These are phyloP conservation scores for Phyllosticta ampelicida DNA, from an alignment of 2,329 filamentous ascomycete species.

Conservation along the genomic window DNA sequence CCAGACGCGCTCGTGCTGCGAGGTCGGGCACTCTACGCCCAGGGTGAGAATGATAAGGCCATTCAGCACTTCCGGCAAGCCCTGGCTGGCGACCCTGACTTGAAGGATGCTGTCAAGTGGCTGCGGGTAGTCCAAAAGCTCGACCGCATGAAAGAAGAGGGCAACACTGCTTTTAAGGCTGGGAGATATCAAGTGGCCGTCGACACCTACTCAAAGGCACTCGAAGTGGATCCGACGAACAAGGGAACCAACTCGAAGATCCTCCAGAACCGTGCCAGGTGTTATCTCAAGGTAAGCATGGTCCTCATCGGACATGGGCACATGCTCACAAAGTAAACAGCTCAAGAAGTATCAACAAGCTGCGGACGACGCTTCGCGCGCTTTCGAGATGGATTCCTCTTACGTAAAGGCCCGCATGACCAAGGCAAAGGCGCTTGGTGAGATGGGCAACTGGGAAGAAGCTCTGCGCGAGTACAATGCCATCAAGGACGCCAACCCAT, in stretches of 20 bases:
- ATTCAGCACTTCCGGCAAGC: conserved; percentile 87
- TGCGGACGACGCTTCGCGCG: conserved; percentile 75
- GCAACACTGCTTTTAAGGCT: conserved; percentile 81
- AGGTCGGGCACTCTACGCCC: conserved; percentile 75
- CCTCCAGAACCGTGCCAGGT: conserved; percentile 83
- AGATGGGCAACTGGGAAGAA: conserved; percentile 84
- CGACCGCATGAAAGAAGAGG: conserved; percentile 86
- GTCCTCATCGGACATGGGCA: not conserved
- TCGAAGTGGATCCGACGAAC: conserved; percentile 79
- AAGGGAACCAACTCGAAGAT: conserved; percentile 91
- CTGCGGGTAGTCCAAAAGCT: conserved; percentile 84
- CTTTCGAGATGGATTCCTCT: conserved; percentile 67
- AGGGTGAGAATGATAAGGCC: conserved; percentile 92
- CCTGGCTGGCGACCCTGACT: conserved; percentile 82
- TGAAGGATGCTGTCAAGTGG: conserved; percentile 77
- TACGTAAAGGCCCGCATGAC: conserved; percentile 92
- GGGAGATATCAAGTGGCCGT: conserved; percentile 71
- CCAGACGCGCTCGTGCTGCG: conserved; percentile 87
- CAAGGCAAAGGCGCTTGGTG: conserved; percentile 79
- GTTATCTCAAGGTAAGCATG: conserved; percentile 50
- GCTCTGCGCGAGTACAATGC: conserved; percentile 81
- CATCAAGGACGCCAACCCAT: conserved; percentile 70
- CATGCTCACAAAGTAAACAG: conserved; percentile 22
- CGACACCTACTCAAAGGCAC: conserved; percentile 70
- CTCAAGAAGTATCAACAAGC: conserved; percentile 76